Percentiles rank a stretch among this genome's conserved stretches.
These are phyloP conservation scores for Phytophthora pistaciae DNA, from an alignment of 352 stramenopile genomes.

Conservation along the genomic window DNA sequence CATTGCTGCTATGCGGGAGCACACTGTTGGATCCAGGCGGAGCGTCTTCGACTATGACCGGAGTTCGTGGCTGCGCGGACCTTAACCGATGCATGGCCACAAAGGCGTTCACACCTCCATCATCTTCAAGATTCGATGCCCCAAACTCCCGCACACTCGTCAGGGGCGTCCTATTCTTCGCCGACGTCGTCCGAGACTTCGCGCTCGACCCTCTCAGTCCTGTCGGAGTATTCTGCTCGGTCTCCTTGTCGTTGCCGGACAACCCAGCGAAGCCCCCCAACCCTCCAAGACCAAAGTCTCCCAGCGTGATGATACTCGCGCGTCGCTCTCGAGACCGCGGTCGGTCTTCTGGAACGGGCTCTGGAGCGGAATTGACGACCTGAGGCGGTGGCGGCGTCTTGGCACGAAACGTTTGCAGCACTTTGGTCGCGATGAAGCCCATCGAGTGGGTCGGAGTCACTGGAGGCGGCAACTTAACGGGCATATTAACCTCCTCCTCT, in stretches of 20 bases:
- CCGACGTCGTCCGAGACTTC: slow-evolving; percentile 30
- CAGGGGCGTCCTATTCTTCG: slow-evolving; percentile 12
- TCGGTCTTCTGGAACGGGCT: slow-evolving; percentile 6
- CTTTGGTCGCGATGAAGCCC: slow-evolving; percentile 31
- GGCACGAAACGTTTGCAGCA: slow-evolving; percentile 22
- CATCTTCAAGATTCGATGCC: slow-evolving; percentile 1
- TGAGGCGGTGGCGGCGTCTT: slow-evolving; percentile 22
- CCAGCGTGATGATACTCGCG: slow-evolving; percentile 38
- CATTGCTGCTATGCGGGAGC: neutral
- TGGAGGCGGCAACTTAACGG: slow-evolving; percentile 12
- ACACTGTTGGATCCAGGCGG: neutral
- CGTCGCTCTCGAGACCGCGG: slow-evolving; percentile 22
- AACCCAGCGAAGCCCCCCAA: slow-evolving; percentile 14
- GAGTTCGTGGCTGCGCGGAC: slow-evolving; percentile 20
- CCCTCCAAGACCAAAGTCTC: slow-evolving; percentile 30
- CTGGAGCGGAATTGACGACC: neutral
- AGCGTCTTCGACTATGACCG: slow-evolving; percentile 23
- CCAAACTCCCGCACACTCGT: slow-evolving; percentile 14
- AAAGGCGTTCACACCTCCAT: slow-evolving; percentile 19
- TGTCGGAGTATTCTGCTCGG: slow-evolving; percentile 7
- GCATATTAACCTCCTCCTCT: slow-evolving; percentile 25
- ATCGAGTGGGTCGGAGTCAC: slow-evolving; percentile 6
- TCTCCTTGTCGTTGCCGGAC: slow-evolving; percentile 5
- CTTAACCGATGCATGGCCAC: slow-evolving; percentile 23
- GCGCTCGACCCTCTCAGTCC: slow-evolving; percentile 24